These are phyloP conservation scores for Aquilaria malaccensis DNA, from an alignment of 345 rosid species.

Conservation along the genomic window DNA sequence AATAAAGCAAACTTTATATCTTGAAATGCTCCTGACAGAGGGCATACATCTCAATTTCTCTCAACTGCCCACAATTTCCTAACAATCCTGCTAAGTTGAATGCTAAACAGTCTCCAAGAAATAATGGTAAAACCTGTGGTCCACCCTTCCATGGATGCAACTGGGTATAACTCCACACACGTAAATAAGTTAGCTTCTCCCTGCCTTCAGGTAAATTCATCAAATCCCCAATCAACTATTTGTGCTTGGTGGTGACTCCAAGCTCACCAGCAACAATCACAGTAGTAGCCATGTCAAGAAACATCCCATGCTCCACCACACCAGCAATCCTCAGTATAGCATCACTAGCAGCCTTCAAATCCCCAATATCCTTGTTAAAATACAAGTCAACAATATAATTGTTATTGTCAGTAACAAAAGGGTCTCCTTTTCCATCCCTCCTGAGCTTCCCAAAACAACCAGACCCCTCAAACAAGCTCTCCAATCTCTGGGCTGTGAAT, in stretches of 20 bases:
- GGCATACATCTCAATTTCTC: not conserved
- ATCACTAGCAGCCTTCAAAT: constrained; percentile 61
- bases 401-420: constrained; percentile 78
- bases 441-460: constrained; percentile 61
- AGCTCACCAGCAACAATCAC: constrained; percentile 86
- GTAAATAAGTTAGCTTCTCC: not conserved
- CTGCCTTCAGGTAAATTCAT: not conserved
- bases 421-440: constrained; percentile 24
- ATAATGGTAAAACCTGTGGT: not conserved
- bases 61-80: constrained; percentile 1
- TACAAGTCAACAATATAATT: constrained; percentile 79
- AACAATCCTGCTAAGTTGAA: not conserved
- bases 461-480: constrained; percentile 39
- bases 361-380: constrained; percentile 67
- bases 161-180: not conserved
- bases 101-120: not conserved
- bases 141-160: constrained; percentile 4
- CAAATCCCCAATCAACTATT: constrained; percentile 8
- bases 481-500: constrained; percentile 51
- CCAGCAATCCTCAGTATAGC: constrained; percentile 74
- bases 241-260: constrained; percentile 60
- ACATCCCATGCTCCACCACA: constrained; percentile 94
- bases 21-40: not conserved
- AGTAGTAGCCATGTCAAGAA: constrained; percentile 87
- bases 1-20: too few relatives aligned